Evolutionary conservation across 495 filamentous ascomycete genomes (phyloP).

Genomic region (Neurospora tetraspora): DNA sequence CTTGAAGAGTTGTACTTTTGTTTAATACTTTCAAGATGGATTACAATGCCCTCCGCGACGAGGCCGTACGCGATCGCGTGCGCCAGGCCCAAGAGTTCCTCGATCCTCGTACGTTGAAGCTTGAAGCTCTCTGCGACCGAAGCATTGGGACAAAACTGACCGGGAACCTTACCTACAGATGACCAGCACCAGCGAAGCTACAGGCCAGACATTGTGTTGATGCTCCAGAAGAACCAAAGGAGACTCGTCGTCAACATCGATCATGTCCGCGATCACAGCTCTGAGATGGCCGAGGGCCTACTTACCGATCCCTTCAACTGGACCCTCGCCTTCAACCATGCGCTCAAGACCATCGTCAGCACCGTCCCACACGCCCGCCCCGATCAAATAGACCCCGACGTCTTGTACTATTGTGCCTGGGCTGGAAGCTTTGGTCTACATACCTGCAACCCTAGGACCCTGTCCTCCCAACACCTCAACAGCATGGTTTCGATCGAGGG

Average conservation of each 20-base stretch:
- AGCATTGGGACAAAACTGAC: not conserved
- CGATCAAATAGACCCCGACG: constrained; percentile 41
- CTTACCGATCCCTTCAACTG: constrained; percentile 83
- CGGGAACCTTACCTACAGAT: constrained; percentile 26
- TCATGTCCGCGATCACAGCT: constrained; percentile 82
- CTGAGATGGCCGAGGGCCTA: constrained; percentile 81
- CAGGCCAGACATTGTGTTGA: constrained; percentile 77
- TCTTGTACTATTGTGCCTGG: constrained; percentile 86
- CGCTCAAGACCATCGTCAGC: constrained; percentile 77
- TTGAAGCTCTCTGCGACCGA: not conserved
- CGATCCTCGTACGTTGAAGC: constrained; percentile 55
- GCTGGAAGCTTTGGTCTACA: constrained; percentile 91
- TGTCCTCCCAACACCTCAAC: constrained; percentile 82
- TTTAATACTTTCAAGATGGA: constrained; percentile 47
- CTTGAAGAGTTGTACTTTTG: not conserved
- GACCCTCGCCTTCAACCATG: constrained; percentile 74
- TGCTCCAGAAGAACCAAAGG: constrained; percentile 79
- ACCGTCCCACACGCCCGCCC: constrained; percentile 53
- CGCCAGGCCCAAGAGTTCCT: constrained; percentile 76
- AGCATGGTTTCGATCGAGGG: constrained; percentile 96
- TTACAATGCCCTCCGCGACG: constrained; percentile 62
- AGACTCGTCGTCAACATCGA: constrained; percentile 82
- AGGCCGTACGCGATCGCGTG: constrained; percentile 69
- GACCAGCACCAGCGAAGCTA: constrained; percentile 60
- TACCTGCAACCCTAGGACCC: constrained; percentile 86